These are phyloP conservation scores for Fusarium sp. DNA, from an alignment of 2,329 filamentous ascomycete genomes.

Conservation along the genomic window DNA sequence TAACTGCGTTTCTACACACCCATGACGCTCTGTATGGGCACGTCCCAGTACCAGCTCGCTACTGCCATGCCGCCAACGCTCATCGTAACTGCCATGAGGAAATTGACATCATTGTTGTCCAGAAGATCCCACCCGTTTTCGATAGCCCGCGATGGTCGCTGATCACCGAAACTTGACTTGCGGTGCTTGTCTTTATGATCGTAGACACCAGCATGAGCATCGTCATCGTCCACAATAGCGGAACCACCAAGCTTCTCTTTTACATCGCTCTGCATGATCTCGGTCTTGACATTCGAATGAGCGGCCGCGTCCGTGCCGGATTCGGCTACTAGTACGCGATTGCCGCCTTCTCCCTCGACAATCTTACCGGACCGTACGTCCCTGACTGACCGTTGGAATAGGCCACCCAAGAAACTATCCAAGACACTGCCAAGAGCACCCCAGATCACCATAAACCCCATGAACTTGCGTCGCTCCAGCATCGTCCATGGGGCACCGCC, in stretches of 20 bases:
- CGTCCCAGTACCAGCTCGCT: slow-evolving; percentile 69
- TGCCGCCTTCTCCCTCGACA: slow-evolving; percentile 84
- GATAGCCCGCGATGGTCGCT: slow-evolving; percentile 69
- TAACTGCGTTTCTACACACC: slow-evolving; percentile 39
- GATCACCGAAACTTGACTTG: slow-evolving; percentile 63
- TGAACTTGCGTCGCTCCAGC: slow-evolving; percentile 57
- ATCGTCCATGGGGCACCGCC: slow-evolving; percentile 62
- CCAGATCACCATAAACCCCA: slow-evolving; percentile 73
- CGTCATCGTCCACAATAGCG: slow-evolving; percentile 50
- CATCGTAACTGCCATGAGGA: slow-evolving; percentile 87
- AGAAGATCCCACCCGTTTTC: slow-evolving; percentile 78
- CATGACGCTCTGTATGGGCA: slow-evolving; percentile 60
- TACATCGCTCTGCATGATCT: slow-evolving; percentile 56
- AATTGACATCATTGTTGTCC: slow-evolving; percentile 96
- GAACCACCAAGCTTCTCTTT: slow-evolving; percentile 50
- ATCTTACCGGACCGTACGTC: slow-evolving; percentile 88
- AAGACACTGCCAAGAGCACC: slow-evolving; percentile 83
- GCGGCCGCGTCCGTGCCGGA: slow-evolving; percentile 39
- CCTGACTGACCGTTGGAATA: slow-evolving; percentile 86
- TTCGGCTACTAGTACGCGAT: slow-evolving; percentile 62
- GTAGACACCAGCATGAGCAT: slow-evolving; percentile 57
- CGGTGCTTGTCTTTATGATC: slow-evolving; percentile 61
- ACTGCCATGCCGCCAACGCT: slow-evolving; percentile 80
- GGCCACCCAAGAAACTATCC: slow-evolving; percentile 86
- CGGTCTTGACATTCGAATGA: slow-evolving; percentile 53